These are phyloP conservation scores for Coelastrella sp. DNA, from an alignment of 139 green algal genomes.

Conservation along the genomic window DNA sequence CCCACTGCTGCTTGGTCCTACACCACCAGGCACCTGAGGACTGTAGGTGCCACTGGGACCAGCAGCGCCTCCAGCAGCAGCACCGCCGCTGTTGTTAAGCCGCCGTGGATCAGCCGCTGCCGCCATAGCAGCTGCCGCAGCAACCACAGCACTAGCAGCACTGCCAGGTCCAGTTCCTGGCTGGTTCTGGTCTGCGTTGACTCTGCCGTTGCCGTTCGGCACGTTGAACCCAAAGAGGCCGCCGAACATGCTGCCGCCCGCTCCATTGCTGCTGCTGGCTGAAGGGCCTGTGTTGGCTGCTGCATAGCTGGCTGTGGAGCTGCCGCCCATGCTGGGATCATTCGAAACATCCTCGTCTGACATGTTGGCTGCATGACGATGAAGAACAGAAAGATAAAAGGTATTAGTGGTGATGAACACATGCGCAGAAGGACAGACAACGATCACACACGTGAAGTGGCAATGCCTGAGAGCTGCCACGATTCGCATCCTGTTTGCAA, in stretches of 20 bases:
- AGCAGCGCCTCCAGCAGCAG: neutral
- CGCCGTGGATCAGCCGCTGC: slow-evolving; percentile 30
- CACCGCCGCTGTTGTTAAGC: too few relatives aligned
- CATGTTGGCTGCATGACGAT: slow-evolving; percentile 3
- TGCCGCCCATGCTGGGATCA: neutral
- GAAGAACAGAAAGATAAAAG: too few relatives aligned
- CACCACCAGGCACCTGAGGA: neutral
- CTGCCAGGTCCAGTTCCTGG: neutral
- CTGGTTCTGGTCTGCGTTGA: neutral
- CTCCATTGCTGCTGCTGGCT: slow-evolving; percentile 11
- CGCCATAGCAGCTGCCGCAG: slow-evolving; percentile 40
- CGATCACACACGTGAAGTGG: too few relatives aligned
- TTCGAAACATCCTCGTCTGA: neutral
- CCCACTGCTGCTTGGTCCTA: neutral
- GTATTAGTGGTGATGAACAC: too few relatives aligned
- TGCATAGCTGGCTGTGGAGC: neutral
- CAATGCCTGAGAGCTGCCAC: too few relatives aligned
- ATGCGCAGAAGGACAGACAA: too few relatives aligned
- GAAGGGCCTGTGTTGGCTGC: neutral
- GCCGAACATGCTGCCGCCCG: slow-evolving; percentile 16
- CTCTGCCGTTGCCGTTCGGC: slow-evolving; percentile 21
- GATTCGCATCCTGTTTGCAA: too few relatives aligned
- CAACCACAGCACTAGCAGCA: slow-evolving; percentile 34
- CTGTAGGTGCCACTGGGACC: neutral
- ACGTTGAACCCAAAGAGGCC: slow-evolving; percentile 33